Base-by-base conservation (phyloP, 2,329 filamentous ascomycete species). In the Penicillium sp. region DNA sequence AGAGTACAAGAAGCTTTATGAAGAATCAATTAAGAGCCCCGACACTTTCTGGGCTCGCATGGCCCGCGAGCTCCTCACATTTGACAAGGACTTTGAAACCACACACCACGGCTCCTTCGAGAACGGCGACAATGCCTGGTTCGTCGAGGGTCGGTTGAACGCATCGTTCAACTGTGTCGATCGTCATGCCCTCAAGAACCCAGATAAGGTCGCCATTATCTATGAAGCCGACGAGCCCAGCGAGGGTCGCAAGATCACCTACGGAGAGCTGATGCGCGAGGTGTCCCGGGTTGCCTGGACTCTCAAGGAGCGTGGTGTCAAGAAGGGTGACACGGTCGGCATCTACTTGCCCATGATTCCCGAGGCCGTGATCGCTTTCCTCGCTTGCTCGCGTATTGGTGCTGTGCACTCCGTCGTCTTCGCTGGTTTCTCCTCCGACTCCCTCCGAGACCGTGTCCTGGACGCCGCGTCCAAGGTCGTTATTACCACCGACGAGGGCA, bases 291-390 rank as follows among this genome's bases (percentile, higher is more conserved):
- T 91, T 17, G 89, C 94, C 45, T 91, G 91, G 81, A 89, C 90
- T 25, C 84, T 99, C 67, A 96, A 93, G 83, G 86, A 93, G 80
- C 94, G 96, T 86, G 94, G 94, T 62, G 93, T 99, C 60, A 87
- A 89, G 81, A 97, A 97, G 83, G 94, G 94, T 56, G 94, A 99
- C 78, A 96, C 93, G 5, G 93, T 99, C 57, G 94, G 92, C 62
- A 90, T 99, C 66, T 99, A 99, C 81, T 81, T 99, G 64, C 94
- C 94, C 75, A 99, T 99, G 94, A 96, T 99, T 76, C 94, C 94
- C 56, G 93, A 99, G 78, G 94, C 94, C 7, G 71, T 99, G 58
- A 83, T 99, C 70, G 89, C 94, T 54, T 90, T 99, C 77, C 83
- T 99, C 56, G 94, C 94, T 60, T 95, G 93, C 77, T 81, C 88